Conservation (phyloP, 1,284 basidiomycete genomes). For the Cryptococcus sp. region DNA sequence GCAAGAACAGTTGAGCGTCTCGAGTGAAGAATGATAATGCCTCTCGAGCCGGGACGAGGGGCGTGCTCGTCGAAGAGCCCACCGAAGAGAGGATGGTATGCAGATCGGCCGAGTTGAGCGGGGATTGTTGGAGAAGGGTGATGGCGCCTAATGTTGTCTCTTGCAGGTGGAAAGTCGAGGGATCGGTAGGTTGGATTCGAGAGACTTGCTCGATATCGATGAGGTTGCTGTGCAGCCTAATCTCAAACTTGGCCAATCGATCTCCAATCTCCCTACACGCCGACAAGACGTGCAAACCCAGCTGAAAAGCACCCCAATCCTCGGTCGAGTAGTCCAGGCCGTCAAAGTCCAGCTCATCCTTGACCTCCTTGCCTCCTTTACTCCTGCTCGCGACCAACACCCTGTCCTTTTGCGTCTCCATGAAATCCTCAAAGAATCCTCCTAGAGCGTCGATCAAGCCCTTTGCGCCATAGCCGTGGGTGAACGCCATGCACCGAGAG, state of each 20-base stretch:
- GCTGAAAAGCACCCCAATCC: constrained; percentile 80
- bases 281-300: constrained; percentile 72
- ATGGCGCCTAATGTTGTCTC: constrained; percentile 64
- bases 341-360: constrained; percentile 37
- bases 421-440: constrained; percentile 55
- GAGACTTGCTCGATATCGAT: constrained; percentile 58
- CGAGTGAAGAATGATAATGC: constrained; percentile 64
- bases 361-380: constrained; percentile 1
- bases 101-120: constrained; percentile 72
- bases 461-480: constrained; percentile 74
- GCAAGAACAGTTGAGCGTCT: constrained; percentile 68
- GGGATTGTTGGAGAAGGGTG: constrained; percentile 68
- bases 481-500: constrained; percentile 66
- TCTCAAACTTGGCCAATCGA: constrained; percentile 62
- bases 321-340: constrained; percentile 69
- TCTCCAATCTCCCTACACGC: constrained; percentile 66
- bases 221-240: constrained; percentile 57
- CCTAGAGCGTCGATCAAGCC: constrained; percentile 71
- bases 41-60: constrained; percentile 47
- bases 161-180: constrained; percentile 24
- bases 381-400: background rate
- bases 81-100: constrained; percentile 57
- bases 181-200: constrained; percentile 54
- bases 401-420: constrained; percentile 10
- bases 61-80: constrained; percentile 2